Evolutionary conservation across 768 basidiomycete species (phyloP).

Genomic region (Hygrophorus pudorinus): DNA sequence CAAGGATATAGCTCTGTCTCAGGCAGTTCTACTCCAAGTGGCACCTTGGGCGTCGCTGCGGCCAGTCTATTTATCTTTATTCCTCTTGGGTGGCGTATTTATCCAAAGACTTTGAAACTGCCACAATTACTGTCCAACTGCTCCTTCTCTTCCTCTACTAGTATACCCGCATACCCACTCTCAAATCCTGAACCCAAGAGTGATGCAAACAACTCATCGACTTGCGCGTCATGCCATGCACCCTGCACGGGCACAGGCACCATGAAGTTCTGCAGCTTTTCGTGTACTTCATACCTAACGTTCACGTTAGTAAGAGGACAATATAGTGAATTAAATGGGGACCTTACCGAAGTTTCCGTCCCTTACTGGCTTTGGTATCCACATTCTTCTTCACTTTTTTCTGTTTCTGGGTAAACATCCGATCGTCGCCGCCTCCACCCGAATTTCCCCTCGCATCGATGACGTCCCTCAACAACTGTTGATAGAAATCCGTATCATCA

Average conservation of each 20-base stretch:
- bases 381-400: slow-evolving; percentile 74
- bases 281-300: slow-evolving; percentile 80
- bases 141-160: slow-evolving; percentile 18
- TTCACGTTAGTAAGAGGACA: background rate
- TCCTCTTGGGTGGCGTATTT: slow-evolving; percentile 28
- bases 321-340: background rate
- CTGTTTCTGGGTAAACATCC: slow-evolving; percentile 56
- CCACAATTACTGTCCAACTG: slow-evolving; percentile 16
- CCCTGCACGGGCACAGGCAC: slow-evolving; percentile 66
- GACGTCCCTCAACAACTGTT: slow-evolving; percentile 82
- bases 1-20: too few relatives aligned
- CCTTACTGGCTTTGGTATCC: slow-evolving; percentile 95
- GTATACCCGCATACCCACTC: slow-evolving; percentile 15
- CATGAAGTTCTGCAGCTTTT: slow-evolving; percentile 96
- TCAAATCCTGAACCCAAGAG: slow-evolving; percentile 72
- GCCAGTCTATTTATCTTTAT: slow-evolving; percentile 29
- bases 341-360: slow-evolving; percentile 75
- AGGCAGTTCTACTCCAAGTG: too few relatives aligned
- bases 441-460: slow-evolving; percentile 59
- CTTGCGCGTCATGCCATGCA: slow-evolving; percentile 92
- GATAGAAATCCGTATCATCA: slow-evolving; percentile 91
- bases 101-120: slow-evolving; percentile 56
- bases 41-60: too few relatives aligned
- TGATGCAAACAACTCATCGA: slow-evolving; percentile 88
- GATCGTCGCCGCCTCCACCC: slow-evolving; percentile 39